These are phyloP conservation scores for Tilletia setariae DNA, from an alignment of 1,284 basidiomycete species.

Conservation along the genomic window DNA sequence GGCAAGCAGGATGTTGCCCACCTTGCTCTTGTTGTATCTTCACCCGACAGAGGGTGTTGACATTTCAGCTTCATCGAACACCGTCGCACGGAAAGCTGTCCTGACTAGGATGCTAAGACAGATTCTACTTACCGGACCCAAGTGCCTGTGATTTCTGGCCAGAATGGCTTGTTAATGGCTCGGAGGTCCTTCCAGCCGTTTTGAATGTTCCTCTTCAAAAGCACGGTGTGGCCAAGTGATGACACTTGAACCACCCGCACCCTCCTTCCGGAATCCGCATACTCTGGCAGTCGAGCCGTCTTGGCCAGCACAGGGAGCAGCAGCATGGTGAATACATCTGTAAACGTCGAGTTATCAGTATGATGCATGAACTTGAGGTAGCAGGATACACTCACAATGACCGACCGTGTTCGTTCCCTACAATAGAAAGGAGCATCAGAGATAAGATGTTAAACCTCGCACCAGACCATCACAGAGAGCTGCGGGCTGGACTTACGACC, in stretches of 20 bases:
- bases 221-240: slow-evolving; percentile 26
- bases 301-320: slow-evolving; percentile 25
- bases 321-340: slow-evolving; percentile 3
- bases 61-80: neutral
- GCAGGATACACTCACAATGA: slow-evolving; percentile 25
- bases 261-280: slow-evolving; percentile 21
- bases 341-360: neutral
- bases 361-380: neutral
- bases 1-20: slow-evolving; percentile 40
- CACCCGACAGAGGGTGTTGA: neutral
- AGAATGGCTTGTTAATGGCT: slow-evolving; percentile 32
- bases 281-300: slow-evolving; percentile 37
- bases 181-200: slow-evolving; percentile 33
- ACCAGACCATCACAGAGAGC: neutral
- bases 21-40: slow-evolving; percentile 34
- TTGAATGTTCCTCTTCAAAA: slow-evolving; percentile 13
- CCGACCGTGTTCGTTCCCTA: slow-evolving; percentile 38
- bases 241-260: slow-evolving; percentile 40
- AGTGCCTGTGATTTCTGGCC: slow-evolving; percentile 33
- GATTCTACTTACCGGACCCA: slow-evolving; percentile 21
- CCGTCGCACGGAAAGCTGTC: neutral
- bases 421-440: neutral
- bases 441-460: no score
- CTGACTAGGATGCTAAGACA: neutral
- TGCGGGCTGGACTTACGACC: slow-evolving; percentile 16